phyloP scores from a whole-genome alignment of 2,329 filamentous ascomycete species.

The Leptographium lundbergii region DNA sequence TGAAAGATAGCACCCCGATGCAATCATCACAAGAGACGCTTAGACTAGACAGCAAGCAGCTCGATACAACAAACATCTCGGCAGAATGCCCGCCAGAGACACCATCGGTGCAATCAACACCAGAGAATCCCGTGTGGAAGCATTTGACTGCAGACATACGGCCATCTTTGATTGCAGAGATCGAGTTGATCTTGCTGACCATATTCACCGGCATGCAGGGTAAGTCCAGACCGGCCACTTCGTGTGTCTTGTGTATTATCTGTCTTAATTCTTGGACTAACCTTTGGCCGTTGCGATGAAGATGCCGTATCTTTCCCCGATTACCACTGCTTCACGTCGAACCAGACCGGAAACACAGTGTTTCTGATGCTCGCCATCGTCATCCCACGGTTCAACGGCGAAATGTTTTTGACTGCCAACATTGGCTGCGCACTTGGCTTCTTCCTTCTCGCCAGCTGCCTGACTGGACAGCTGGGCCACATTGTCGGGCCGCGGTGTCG shows the following conservation, averaged over 20 bases:
- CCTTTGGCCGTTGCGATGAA: slow-evolving; percentile 9
- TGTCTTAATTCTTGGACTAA: background rate
- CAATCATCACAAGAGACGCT: background rate
- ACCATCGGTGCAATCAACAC: background rate
- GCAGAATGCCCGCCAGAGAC: background rate
- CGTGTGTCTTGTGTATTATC: background rate
- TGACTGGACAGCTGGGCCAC: slow-evolving; percentile 45
- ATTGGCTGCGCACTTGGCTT: slow-evolving; percentile 41
- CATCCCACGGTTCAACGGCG: slow-evolving; percentile 31
- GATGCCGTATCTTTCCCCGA: slow-evolving; percentile 48
- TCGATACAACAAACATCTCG: background rate
- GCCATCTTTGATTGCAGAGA: slow-evolving; percentile 28
- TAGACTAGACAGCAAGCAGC: background rate
- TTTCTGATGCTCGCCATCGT: slow-evolving; percentile 41
- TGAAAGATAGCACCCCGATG: background rate
- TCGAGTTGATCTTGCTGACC: slow-evolving; percentile 33
- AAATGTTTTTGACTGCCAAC: slow-evolving; percentile 38
- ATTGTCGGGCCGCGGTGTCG: slow-evolving; percentile 35
- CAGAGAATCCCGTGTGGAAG: slow-evolving; percentile 10
- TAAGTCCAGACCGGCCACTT: slow-evolving; percentile 8
- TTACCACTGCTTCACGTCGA: slow-evolving; percentile 50
- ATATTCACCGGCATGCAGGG: slow-evolving; percentile 40
- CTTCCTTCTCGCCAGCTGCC: slow-evolving; percentile 40
- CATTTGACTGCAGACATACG: slow-evolving; percentile 21
- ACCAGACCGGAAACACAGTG: slow-evolving; percentile 54